phyloP scores from a whole-genome alignment of 2,329 filamentous ascomycete species.

The Stromatinia cepivora region DNA sequence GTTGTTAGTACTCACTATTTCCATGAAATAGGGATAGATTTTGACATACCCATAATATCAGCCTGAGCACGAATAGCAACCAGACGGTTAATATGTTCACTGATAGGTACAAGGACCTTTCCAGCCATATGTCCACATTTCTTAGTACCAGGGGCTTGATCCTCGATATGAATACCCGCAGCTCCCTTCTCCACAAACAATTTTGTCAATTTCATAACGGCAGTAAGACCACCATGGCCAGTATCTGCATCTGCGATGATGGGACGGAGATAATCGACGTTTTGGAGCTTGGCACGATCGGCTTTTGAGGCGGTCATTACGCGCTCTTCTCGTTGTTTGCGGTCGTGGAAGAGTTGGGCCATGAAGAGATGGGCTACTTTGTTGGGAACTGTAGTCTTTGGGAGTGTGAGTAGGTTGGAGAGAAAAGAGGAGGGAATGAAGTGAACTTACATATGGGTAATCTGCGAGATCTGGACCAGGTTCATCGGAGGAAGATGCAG shows the following conservation, averaged over 20 bases:
- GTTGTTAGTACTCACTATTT: background rate
- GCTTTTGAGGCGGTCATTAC: constrained; percentile 68
- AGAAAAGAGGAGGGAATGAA: background rate
- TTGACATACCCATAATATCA: constrained; percentile 82
- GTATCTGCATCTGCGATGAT: constrained; percentile 98
- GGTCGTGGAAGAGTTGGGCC: constrained; percentile 98
- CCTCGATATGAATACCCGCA: constrained; percentile 97
- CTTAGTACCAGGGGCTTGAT: constrained; percentile 97
- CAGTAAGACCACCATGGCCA: constrained; percentile 94
- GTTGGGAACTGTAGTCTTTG: constrained; percentile 92
- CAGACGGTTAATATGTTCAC: constrained; percentile 96
- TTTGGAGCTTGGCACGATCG: constrained; percentile 70
- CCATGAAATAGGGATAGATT: background rate
- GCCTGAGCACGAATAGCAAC: constrained; percentile 96
- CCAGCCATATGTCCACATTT: constrained; percentile 99
- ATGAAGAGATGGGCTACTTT: constrained; percentile 98
- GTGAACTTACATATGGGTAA: constrained; percentile 76
- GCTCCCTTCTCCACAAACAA: constrained; percentile 95
- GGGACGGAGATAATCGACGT: constrained; percentile 90
- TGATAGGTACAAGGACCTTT: constrained; percentile 94
- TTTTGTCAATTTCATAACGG: constrained; percentile 99
- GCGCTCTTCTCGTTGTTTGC: constrained; percentile 96
- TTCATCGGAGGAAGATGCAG: constrained; percentile 91
- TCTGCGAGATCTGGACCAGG: constrained; percentile 97
- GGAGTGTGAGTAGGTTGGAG: background rate